Conservation (phyloP, 169 alveolate species). For the Eimeria zaria region DNA sequence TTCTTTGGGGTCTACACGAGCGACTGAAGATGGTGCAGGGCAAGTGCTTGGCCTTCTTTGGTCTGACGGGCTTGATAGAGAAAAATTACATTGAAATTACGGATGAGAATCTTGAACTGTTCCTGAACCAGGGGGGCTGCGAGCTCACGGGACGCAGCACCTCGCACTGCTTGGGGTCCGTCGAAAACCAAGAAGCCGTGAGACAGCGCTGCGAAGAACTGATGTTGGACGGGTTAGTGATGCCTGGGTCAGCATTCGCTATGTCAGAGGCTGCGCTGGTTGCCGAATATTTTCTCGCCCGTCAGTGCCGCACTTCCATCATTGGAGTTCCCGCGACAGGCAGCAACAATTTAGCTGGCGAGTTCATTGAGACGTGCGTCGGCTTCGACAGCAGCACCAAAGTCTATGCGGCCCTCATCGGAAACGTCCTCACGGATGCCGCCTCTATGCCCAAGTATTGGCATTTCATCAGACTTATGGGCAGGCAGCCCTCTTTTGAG, state of each 20-base stretch:
- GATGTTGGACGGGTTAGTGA: conserved; percentile 97
- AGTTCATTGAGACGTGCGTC: conserved; percentile 93
- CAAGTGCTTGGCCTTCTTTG: conserved; percentile 84
- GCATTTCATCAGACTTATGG: conserved; percentile 99
- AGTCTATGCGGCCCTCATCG: conserved; percentile 97
- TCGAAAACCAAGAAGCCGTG: conserved; percentile 70
- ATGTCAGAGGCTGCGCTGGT: conserved; percentile 94
- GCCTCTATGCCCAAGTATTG: conserved; percentile 99
- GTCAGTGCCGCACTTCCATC: conserved; percentile 95
- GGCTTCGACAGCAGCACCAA: conserved; percentile 99
- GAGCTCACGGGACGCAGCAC: conserved; percentile 93
- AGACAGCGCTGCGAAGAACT: conserved; percentile 87
- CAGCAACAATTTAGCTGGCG: conserved; percentile 90
- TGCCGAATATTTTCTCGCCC: conserved; percentile 93
- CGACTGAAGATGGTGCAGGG: conserved; percentile 86
- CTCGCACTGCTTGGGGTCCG: conserved; percentile 88
- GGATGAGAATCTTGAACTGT: conserved; percentile 92
- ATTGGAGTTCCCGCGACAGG: conserved; percentile 98
- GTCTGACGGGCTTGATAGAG: conserved; percentile 81
- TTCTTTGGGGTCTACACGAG: conserved; percentile 96
- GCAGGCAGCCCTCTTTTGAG: conserved; percentile 94
- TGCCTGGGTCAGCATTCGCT: conserved; percentile 98
- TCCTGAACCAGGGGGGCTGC: conserved; percentile 98
- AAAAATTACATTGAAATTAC: conserved; percentile 63
- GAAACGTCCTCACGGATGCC: conserved; percentile 99